Conservation (phyloP, 306 rosid species). For the Dryas drummondii region DNA sequence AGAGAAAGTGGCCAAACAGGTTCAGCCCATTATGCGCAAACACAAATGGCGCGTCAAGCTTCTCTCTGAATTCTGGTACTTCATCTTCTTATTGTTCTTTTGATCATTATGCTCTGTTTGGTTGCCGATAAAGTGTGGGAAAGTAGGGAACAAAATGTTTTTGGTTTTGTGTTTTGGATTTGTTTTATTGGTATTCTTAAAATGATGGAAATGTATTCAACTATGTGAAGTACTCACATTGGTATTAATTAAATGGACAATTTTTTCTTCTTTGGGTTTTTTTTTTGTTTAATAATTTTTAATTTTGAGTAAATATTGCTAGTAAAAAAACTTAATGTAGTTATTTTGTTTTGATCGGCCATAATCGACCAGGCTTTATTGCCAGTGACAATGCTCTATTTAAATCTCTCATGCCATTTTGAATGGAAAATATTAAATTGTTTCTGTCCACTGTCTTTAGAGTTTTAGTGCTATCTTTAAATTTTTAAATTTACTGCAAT, state of each 20-base stretch:
- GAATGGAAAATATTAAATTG: background rate
- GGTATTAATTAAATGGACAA: background rate
- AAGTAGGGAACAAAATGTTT: background rate
- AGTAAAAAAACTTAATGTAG: background rate
- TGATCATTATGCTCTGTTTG: background rate
- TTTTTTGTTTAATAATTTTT: background rate
- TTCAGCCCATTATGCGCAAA: slow-evolving; percentile 86
- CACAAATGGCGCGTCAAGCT: slow-evolving; percentile 90
- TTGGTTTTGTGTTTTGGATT: background rate
- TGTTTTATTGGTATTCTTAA: background rate
- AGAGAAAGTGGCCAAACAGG: slow-evolving; percentile 85
- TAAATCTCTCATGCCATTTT: background rate
- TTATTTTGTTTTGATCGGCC: background rate
- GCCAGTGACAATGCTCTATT: background rate
- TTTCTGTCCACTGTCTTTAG: background rate
- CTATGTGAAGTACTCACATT: background rate
- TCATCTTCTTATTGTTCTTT: background rate
- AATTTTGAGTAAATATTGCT: background rate
- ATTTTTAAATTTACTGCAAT: background rate
- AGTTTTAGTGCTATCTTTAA: too few relatives aligned
- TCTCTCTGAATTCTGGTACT: slow-evolving; percentile 81
- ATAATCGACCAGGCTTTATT: background rate
- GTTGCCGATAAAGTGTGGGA: slow-evolving; percentile 1
- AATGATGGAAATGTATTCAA: background rate
- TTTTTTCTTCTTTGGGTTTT: background rate